Evolutionary conservation across 1,284 basidiomycete genomes (phyloP).

Genomic region (Macrocystidia cucumis): DNA sequence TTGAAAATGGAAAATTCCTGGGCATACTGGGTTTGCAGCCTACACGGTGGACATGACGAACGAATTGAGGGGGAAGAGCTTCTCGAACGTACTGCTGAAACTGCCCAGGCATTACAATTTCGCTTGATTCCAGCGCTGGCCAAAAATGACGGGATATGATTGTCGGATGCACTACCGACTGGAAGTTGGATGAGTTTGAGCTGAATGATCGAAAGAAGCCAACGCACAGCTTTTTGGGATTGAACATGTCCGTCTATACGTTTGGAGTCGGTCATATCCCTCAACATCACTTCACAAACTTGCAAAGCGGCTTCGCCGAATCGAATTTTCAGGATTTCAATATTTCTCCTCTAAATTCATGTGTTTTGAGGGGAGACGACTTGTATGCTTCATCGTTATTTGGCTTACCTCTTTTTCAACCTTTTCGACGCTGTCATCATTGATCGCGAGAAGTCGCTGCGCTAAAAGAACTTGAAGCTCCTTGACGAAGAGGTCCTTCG

Average conservation of each 20-base stretch:
- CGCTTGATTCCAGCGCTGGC: slow-evolving; percentile 73
- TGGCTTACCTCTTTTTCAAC: slow-evolving; percentile 77
- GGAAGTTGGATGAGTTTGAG: slow-evolving; percentile 1
- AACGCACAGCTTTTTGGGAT: slow-evolving; percentile 53
- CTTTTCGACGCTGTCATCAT: slow-evolving; percentile 71
- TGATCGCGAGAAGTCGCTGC: slow-evolving; percentile 71
- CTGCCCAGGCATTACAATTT: slow-evolving; percentile 77
- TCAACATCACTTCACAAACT: slow-evolving; percentile 94
- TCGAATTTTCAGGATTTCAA: slow-evolving; percentile 88
- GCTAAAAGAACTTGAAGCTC: slow-evolving; percentile 88
- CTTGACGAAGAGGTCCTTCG: slow-evolving; percentile 89
- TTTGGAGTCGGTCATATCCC: slow-evolving; percentile 90
- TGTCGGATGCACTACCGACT: slow-evolving; percentile 76
- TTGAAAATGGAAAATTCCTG: slow-evolving; percentile 75
- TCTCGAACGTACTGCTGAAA: slow-evolving; percentile 59
- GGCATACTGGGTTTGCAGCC: slow-evolving; percentile 71
- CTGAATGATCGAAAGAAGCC: background rate
- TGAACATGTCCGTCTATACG: slow-evolving; percentile 83
- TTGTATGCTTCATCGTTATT: background rate
- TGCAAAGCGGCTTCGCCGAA: slow-evolving; percentile 89
- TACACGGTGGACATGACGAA: slow-evolving; percentile 20
- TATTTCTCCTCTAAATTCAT: slow-evolving; percentile 65
- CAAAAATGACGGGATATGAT: slow-evolving; percentile 93
- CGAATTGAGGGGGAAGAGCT: background rate
- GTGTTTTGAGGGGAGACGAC: background rate